Evolutionary conservation across 768 basidiomycete species (phyloP), one percentile per base, ranked within the genome.

Genomic region (Phallus indusiatus): DNA sequence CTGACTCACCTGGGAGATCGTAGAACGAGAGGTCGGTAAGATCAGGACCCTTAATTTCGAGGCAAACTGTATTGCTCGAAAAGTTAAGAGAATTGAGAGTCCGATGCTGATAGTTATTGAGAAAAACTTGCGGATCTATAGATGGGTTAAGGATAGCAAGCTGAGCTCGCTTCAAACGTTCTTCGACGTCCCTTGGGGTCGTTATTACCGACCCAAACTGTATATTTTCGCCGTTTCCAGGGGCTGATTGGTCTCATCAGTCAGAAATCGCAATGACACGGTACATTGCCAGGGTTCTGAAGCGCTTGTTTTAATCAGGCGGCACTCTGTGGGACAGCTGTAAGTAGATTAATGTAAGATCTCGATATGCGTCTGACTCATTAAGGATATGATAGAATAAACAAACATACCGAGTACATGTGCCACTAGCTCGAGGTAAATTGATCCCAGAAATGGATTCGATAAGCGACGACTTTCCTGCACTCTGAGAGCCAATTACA

Each of bases 381-480:
- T 52, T 11, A 17, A 54, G 14, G 21, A 9, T 20, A 3, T 52
- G 35, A 28, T 12, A 52, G 47, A 21, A 16, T 14, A 42, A 42
- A 42, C 34, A 20, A 63, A 28, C 62, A 47, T 61, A 83, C 88
- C 88, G 76, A 0, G 88, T 90, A 61, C 88, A 89, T 0, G 87
- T 88, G 0, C 88, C 88, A n/a, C 81, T 74, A 0, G 83, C 84
- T 10, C 86, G 77, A 21, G 86, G 86, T 0, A 89, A 71, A 0
- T 79, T 84, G 17, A 89, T 80, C 0, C 86, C 85, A 17, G 85
- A 86, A 49, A 90, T 88, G 0, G 84, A 79, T 63, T 90, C 87
- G 10, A 90, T 88, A 4, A 89, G 74, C 0, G 87, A 89, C 0
- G 85, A 87, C 64, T 89, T 89, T 0, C 88, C 88, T 0, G 84